These are phyloP conservation scores for Jaminaea rosea DNA, from an alignment of 1,284 basidiomycete genomes.

Conservation along the genomic window DNA sequence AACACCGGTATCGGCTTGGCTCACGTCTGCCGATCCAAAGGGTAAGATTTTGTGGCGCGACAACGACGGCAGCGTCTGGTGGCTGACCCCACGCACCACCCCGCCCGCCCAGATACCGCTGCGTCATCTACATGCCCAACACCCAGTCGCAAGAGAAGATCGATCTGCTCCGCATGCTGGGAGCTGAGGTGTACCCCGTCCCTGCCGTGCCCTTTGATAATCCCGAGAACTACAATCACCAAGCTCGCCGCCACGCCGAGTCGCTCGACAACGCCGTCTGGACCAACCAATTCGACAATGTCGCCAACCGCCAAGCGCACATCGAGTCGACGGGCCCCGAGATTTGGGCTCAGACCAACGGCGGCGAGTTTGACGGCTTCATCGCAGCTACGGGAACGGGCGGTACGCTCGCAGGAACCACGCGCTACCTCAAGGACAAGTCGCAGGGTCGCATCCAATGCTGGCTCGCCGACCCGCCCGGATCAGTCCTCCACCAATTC, in stretches of 20 bases:
- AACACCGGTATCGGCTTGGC: constrained; percentile 96
- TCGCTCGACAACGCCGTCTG: constrained; percentile 82
- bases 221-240: constrained; percentile 96
- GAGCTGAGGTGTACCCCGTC: constrained; percentile 89
- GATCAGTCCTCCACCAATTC: constrained; percentile 81
- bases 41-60: too few species aligned
- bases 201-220: constrained; percentile 95
- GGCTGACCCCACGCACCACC: too few species aligned
- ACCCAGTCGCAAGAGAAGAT: constrained; percentile 93
- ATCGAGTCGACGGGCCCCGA: constrained; percentile 89
- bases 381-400: constrained; percentile 90
- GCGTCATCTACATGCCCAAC: constrained; percentile 99
- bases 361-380: constrained; percentile 74
- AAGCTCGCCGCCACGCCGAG: constrained; percentile 79
- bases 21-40: constrained; percentile 58
- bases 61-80: too few species aligned
- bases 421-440: constrained; percentile 75
- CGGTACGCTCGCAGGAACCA: constrained; percentile 84
- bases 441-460: constrained; percentile 71
- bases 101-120: constrained; percentile 93
- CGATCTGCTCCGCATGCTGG: constrained; percentile 89
- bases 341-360: constrained; percentile 78
- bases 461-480: constrained; percentile 94
- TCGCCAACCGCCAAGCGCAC: constrained; percentile 74
- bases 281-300: constrained; percentile 99